Percentiles rank a stretch among this genome's conserved stretches.
Evolutionary conservation across 2,329 filamentous ascomycete species (phyloP).

Genomic region (Trichoderma guizhouense): DNA sequence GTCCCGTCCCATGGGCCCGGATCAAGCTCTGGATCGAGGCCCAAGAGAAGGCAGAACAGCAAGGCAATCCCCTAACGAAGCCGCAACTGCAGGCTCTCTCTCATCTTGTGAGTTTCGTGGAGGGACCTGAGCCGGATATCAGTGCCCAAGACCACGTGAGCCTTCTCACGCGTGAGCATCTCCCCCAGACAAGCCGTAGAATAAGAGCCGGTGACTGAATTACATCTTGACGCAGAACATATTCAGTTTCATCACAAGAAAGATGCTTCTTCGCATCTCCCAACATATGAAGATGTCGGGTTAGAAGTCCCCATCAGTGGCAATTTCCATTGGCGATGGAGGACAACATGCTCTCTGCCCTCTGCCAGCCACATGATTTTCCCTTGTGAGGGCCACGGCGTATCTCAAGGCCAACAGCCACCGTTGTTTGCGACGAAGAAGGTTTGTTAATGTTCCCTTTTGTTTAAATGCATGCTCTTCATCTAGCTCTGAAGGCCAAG

Average conservation of each 20-base stretch:
- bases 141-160: constrained; percentile 30
- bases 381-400: constrained; percentile 32
- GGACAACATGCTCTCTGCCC: constrained; percentile 26
- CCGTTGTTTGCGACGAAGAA: constrained; percentile 47
- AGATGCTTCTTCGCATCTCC: neutral
- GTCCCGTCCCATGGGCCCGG: constrained; percentile 31
- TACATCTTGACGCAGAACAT: constrained; percentile 15
- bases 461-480: neutral
- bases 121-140: constrained; percentile 28
- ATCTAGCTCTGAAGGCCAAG: neutral
- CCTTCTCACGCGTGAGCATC: constrained; percentile 26
- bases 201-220: neutral
- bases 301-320: constrained; percentile 26
- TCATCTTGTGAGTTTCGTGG: constrained; percentile 34
- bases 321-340: constrained; percentile 25
- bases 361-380: neutral
- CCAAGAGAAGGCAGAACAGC: constrained; percentile 37
- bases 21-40: constrained; percentile 40
- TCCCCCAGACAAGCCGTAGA: neutral
- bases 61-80: constrained; percentile 34
- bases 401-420: constrained; percentile 22
- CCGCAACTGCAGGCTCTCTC: constrained; percentile 40
- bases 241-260: constrained; percentile 18
- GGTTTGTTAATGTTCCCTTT: constrained; percentile 25
- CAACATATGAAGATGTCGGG: constrained; percentile 20